Evolutionary conservation across 768 basidiomycete species (phyloP), one percentile per base, ranked within the genome.

Genomic region (Postia placenta): DNA sequence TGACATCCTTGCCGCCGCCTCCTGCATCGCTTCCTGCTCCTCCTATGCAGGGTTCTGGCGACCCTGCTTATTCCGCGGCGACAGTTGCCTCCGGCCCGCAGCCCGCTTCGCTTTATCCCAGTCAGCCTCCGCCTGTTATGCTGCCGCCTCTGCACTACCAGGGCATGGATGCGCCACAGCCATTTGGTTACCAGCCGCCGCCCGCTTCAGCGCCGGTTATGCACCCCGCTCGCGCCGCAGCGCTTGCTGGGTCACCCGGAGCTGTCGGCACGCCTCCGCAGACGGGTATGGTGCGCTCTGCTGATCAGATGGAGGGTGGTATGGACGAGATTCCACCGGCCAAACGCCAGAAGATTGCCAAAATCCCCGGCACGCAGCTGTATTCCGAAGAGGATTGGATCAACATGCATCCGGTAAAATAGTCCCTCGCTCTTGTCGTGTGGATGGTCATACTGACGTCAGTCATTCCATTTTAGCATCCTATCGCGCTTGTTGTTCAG

Each of bases 371-470:
- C 24, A 92, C 92, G 0, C 81, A 81, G 47, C 67, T 86, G 48
- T 96, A 94, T 66, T 78, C 91, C 5, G 93, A 92, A 60, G 75
- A 80, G 46, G 90, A 94, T 64, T 97, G 93, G 93, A 81, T 92
- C 56, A 74, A 74, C 41, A 83, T 92, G 79, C 92, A 97, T 64
- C 89, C 92, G 26, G 83, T 85, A 48, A 67, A 78, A 69, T 3
- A 5, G 14, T 35, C 45, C 36, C 17, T 35, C 28, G n/a, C 33
- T 7, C 24, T 19, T 11, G 15, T 11, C 7, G 17, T 40, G 17
- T 26, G 7, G 23, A 36, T 47, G 44, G 28, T 19, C n/a, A 48
- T 49, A 50, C 12, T 45, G 38, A 3, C 20, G 44, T 24, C 26
- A n/a, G n/a, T n/a, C n/a, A 38, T 25, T 19, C 44, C 54, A 41